Evolutionary conservation across 805 yeast genomes (phyloP).

Genomic region (Barnettozyma sucrosica): DNA sequence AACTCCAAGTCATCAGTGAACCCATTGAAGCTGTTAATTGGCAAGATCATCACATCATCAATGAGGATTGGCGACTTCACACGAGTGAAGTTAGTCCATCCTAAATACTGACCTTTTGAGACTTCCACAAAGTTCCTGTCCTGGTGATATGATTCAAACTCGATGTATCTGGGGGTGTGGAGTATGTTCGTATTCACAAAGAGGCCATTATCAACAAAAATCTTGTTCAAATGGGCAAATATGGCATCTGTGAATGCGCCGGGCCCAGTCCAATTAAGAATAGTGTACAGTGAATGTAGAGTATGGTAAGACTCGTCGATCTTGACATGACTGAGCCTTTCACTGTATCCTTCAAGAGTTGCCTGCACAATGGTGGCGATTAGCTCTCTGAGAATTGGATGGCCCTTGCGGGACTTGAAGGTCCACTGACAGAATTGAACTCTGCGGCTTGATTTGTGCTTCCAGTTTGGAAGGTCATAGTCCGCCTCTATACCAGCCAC

Average conservation of each 20-base stretch:
- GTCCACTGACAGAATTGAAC: slow-evolving; percentile 61
- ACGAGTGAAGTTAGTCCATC: slow-evolving; percentile 20
- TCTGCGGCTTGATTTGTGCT: slow-evolving; percentile 44
- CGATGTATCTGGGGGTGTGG: slow-evolving; percentile 19
- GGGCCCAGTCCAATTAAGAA: slow-evolving; percentile 51
- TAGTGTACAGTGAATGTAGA: slow-evolving; percentile 55
- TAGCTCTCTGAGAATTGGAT: slow-evolving; percentile 52
- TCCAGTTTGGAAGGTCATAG: slow-evolving; percentile 48
- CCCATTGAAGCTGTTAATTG: slow-evolving; percentile 20
- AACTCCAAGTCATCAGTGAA: slow-evolving; percentile 12
- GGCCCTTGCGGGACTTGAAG: slow-evolving; percentile 56
- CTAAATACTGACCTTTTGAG: slow-evolving; percentile 6
- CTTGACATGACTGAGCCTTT: slow-evolving; percentile 24
- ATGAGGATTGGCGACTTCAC: slow-evolving; percentile 12
- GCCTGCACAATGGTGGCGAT: slow-evolving; percentile 48
- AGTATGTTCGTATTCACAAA: slow-evolving; percentile 30
- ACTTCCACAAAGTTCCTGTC: slow-evolving; percentile 11
- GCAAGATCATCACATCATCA: slow-evolving; percentile 21
- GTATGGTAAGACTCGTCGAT: slow-evolving; percentile 31
- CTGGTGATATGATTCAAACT: slow-evolving; percentile 11
- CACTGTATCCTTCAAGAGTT: slow-evolving; percentile 38
- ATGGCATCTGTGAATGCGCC: slow-evolving; percentile 46
- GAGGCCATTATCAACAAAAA: background rate
- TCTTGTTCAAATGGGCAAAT: slow-evolving; percentile 40
- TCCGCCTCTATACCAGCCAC: slow-evolving; percentile 52